Evolutionary conservation across 108 stramenopile genomes (phyloP), one percentile per base, ranked within the genome.

Genomic region (Aurantiochytrium sp.): DNA sequence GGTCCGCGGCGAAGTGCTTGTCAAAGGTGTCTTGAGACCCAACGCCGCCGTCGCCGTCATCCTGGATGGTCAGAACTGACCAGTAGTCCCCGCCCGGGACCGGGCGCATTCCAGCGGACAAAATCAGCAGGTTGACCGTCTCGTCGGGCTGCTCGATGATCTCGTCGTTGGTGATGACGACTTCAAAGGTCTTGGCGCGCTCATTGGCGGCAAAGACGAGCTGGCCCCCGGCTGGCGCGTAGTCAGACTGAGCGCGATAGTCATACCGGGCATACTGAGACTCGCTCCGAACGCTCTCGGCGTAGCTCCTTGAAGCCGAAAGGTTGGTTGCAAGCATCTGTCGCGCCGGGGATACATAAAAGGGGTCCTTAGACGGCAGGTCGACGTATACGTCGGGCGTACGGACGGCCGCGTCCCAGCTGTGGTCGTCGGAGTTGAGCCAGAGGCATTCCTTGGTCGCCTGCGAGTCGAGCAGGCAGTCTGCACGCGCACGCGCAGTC

Each of bases 91-190:
- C 95, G 3, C 94, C 87, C n/a, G 86, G 89, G 54, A 91, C 90
- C 21, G 96, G 94, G 85, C 93, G 94, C 92, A 94, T 92, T 17
- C 96, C 95, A 37, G 94, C 92, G 41, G 94, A 54, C 55, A 90
- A 89, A 34, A 95, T 34, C 6, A 91, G 85, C 4, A 96, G 87
- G 27, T 88, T 92, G 10, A 94, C 59, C 37, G 68, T 90, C 89
- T 96, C 96, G 85, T 93, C 89, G 1, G 94, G 94, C 17, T 68
- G 85, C 87, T 96, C 96, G 15, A 91, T 85, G 37, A 96, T 89
- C 87, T 42, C 52, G 89, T 96, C 95, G 69, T 92, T 91, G 54
- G 90, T 94, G 27, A 94, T 94, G 41, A 41, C 34, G 31, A 95
- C 81, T 15, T 50, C 21, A 39, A 86, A 81, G 6, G 39, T 21